phyloP scores from a whole-genome alignment of 2,329 filamentous ascomycete genomes.

The Sarocladiaceae sp. region DNA sequence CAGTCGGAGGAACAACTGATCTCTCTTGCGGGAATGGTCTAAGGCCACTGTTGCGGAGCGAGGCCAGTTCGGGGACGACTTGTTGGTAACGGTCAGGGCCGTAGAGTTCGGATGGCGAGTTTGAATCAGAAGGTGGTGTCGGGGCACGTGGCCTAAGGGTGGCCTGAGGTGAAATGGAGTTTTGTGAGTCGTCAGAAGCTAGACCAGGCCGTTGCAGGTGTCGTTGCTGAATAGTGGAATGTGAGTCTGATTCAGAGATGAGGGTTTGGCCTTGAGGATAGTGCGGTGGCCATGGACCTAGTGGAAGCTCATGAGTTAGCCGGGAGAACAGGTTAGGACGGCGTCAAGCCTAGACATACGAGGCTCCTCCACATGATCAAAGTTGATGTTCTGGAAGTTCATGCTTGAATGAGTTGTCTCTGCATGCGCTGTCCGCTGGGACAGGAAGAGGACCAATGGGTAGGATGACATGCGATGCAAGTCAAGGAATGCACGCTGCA shows the following conservation, averaged over 20 bases:
- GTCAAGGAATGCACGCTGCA: slow-evolving; percentile 11
- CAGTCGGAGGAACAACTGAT: slow-evolving; percentile 15
- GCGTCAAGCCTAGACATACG: slow-evolving; percentile 27
- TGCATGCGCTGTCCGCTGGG: slow-evolving; percentile 3
- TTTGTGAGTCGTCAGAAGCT: slow-evolving; percentile 12
- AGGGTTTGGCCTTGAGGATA: not conserved
- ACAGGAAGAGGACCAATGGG: slow-evolving; percentile 6
- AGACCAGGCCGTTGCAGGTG: not conserved
- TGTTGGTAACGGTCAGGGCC: slow-evolving; percentile 31
- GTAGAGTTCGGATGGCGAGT: slow-evolving; percentile 32
- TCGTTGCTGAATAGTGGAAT: slow-evolving; percentile 8
- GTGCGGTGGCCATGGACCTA: not conserved
- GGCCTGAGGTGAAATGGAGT: slow-evolving; percentile 28
- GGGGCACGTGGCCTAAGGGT: slow-evolving; percentile 27
- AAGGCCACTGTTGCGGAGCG: slow-evolving; percentile 2
- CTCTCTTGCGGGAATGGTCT: no score
- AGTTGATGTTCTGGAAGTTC: slow-evolving; percentile 31
- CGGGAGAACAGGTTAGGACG: not conserved
- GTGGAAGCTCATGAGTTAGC: slow-evolving; percentile 1
- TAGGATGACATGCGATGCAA: slow-evolving; percentile 6
- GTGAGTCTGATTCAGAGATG: slow-evolving; percentile 9
- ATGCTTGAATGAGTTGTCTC: slow-evolving; percentile 21
- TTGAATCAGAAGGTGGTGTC: slow-evolving; percentile 28
- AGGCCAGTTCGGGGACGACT: slow-evolving; percentile 12
- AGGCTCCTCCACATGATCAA: slow-evolving; percentile 29